Percentiles rank a stretch among this genome's conserved stretches.
Conservation (phyloP, 805 yeast genomes). For the Nakazawaea ishiwadae region DNA sequence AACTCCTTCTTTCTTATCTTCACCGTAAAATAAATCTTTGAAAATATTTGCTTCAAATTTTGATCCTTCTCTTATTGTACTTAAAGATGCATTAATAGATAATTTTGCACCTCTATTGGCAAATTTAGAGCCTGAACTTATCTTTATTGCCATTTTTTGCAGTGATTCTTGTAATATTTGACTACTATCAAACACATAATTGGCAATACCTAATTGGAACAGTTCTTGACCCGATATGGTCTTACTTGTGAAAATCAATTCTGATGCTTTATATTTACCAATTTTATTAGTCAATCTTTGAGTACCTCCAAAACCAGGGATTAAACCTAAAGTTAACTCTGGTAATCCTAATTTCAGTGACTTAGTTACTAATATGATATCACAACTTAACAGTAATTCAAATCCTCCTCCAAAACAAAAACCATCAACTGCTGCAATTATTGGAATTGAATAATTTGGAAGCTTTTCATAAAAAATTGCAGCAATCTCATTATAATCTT, state of each 20-base stretch:
- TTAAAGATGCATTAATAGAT: conserved; percentile 33
- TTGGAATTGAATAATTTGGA: conserved; percentile 36
- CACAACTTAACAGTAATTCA: conserved; percentile 48
- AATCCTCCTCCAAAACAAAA: conserved; percentile 50
- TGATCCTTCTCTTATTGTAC: conserved; percentile 33
- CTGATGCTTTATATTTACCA: conserved; percentile 48
- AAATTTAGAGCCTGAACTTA: conserved; percentile 35
- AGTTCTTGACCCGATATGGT: conserved; percentile 41
- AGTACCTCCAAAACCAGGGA: conserved; percentile 53
- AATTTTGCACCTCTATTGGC: conserved; percentile 44
- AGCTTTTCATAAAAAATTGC: conserved; percentile 31
- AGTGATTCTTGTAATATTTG: conserved; percentile 34
- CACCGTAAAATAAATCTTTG: conserved; percentile 40
- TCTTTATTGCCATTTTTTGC: conserved; percentile 36
- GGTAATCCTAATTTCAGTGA: conserved; percentile 50
- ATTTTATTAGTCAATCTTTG: conserved; percentile 43
- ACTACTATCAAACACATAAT: conserved; percentile 34
- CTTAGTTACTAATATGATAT: conserved; percentile 45
- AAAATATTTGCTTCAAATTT: conserved; percentile 38
- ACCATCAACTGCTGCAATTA: conserved; percentile 51
- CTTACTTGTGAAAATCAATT: conserved; percentile 41
- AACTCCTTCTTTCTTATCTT: conserved; percentile 48
- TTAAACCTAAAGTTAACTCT: conserved; percentile 46
- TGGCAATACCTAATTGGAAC: conserved; percentile 42
- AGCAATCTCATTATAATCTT: neutral